phyloP scores from a whole-genome alignment of 2,329 filamentous ascomycete species.

The Diaporthe caulivora region DNA sequence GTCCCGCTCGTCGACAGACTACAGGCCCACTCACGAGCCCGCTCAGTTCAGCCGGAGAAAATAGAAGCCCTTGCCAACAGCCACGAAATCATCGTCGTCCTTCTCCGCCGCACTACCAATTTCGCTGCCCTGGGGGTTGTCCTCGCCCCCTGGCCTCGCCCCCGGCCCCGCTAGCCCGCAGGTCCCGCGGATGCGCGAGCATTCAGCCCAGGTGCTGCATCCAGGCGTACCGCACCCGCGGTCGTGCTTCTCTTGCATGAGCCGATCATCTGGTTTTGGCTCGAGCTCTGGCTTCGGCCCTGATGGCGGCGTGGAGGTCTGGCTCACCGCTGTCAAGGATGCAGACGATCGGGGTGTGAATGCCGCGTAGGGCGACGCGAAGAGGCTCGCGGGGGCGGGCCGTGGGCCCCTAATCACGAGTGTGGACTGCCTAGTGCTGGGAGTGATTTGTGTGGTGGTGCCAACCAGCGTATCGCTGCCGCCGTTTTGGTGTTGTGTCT shows the following conservation, averaged over 20 bases:
- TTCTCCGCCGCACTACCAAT: not conserved
- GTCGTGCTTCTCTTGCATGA: not conserved
- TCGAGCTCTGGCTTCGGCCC: not conserved
- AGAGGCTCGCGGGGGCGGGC: not conserved
- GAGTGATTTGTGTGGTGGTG: too few species aligned
- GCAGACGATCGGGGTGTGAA: not conserved
- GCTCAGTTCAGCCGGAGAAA: slow-evolving; percentile 7
- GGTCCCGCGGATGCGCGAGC: slow-evolving; percentile 9
- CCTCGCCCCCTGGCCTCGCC: not conserved
- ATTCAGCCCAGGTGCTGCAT: not conserved
- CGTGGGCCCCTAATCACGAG: not conserved
- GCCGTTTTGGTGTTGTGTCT: not conserved
- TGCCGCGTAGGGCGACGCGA: not conserved
- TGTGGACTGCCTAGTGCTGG: not conserved
- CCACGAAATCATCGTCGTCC: not conserved
- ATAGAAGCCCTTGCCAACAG: not conserved
- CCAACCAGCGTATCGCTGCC: not conserved
- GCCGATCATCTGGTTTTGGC: not conserved
- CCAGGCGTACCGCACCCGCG: not conserved
- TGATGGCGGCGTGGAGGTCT: not conserved
- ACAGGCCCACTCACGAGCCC: not conserved
- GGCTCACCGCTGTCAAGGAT: not conserved
- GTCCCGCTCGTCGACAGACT: too few species aligned
- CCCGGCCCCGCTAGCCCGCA: not conserved
- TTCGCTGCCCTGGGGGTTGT: not conserved